Conservation (phyloP, 305 asterid species). For the Fraxinus latifolia region DNA sequence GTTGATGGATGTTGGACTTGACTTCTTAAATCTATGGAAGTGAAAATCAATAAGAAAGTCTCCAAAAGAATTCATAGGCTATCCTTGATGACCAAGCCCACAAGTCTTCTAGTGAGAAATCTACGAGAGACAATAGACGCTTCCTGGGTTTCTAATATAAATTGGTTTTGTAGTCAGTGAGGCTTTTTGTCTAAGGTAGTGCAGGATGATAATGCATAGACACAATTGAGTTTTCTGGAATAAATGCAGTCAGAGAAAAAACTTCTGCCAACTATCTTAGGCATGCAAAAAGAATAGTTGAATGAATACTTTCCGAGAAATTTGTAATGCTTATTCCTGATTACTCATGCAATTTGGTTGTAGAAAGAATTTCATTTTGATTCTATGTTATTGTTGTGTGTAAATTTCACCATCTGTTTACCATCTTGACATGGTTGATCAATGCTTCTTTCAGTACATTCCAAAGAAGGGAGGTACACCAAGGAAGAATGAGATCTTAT, state of each 20-base stretch:
- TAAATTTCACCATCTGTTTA: not conserved
- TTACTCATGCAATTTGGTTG: not conserved
- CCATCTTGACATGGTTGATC: not conserved
- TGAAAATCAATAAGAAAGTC: not conserved
- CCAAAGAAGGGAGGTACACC: slow-evolving; percentile 64
- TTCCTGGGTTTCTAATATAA: not conserved
- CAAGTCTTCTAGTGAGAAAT: not conserved
- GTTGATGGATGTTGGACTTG: not conserved
- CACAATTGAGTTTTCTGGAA: not conserved
- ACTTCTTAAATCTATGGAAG: not conserved
- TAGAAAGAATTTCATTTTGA: not conserved
- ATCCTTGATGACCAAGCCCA: not conserved
- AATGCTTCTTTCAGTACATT: slow-evolving; percentile 40
- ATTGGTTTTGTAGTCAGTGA: not conserved
- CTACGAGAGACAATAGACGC: not conserved
- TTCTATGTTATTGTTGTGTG: not conserved
- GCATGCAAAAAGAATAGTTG: not conserved
- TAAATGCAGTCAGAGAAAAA: not conserved
- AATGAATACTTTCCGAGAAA: not conserved
- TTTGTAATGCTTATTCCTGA: not conserved
- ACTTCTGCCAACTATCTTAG: not conserved
- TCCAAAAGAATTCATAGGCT: not conserved
- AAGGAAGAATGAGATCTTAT: slow-evolving; percentile 62
- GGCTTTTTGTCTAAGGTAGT: not conserved
- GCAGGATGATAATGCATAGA: not conserved